A percentile compares a stretch with the other conserved stretches of the same genome.
Conservation (phyloP, 2,329 filamentous ascomycete genomes). For the Cytospora paraplurivora region DNA sequence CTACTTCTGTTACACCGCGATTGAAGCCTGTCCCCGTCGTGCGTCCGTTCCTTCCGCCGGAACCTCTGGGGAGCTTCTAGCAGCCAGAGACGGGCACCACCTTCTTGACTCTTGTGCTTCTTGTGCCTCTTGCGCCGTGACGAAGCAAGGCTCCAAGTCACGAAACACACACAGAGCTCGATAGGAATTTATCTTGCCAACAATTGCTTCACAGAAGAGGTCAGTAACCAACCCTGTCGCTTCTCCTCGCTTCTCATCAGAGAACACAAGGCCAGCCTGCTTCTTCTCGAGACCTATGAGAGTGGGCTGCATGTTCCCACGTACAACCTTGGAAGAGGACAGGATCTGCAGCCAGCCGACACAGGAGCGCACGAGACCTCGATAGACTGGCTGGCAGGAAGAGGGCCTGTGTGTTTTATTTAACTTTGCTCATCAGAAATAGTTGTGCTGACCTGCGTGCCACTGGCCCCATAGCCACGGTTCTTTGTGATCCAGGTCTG, state of each 20-base stretch:
- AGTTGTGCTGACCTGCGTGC: slow-evolving; percentile 18
- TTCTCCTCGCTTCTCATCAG: slow-evolving; percentile 13
- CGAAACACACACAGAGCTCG: slow-evolving; percentile 2
- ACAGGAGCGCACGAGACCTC: slow-evolving; percentile 20
- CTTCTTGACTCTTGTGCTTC: slow-evolving; percentile 2
- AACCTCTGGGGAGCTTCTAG: slow-evolving; percentile 1
- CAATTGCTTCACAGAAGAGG: slow-evolving; percentile 19
- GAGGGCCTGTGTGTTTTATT: not conserved
- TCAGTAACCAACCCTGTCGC: slow-evolving; percentile 24
- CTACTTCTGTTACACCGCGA: slow-evolving; percentile 26
- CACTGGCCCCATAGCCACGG: slow-evolving; percentile 14
- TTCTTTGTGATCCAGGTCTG: slow-evolving; percentile 7
- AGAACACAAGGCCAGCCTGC: slow-evolving; percentile 11
- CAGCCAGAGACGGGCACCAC: not conserved
- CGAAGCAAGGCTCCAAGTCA: not conserved
- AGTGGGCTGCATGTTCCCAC: slow-evolving; percentile 13
- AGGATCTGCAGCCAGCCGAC: slow-evolving; percentile 17
- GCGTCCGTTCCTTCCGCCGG: slow-evolving; percentile 14
- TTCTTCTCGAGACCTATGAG: slow-evolving; percentile 13
- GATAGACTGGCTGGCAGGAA: slow-evolving; percentile 6
- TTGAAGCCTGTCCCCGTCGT: slow-evolving; percentile 9
- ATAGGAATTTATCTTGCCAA: not conserved
- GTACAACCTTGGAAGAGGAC: slow-evolving; percentile 3
- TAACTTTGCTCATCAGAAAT: slow-evolving; percentile 9
- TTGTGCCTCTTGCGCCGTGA: not conserved